A percentile compares a stretch with the other conserved stretches of the same genome.
phyloP scores from a whole-genome alignment of 768 basidiomycete genomes.

The Nidula microcarpa region DNA sequence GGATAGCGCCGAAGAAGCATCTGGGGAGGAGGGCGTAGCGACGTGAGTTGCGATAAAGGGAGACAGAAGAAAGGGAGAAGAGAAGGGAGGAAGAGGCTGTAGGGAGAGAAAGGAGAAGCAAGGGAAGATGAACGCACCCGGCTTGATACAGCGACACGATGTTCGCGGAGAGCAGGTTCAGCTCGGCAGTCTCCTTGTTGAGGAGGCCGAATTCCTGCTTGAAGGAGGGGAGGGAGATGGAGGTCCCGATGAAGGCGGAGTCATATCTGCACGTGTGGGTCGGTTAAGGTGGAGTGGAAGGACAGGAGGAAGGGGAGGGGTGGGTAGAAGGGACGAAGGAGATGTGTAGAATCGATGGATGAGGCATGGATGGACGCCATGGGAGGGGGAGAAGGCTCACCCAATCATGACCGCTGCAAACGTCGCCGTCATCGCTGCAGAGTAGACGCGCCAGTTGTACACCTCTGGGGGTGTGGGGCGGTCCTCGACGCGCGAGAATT shows the following conservation, averaged over 20 bases:
- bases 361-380: background rate
- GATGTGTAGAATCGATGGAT: too few relatives aligned
- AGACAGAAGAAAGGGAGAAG: background rate
- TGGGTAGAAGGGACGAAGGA: background rate
- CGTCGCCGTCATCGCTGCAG: slow-evolving; percentile 25
- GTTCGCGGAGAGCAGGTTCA: slow-evolving; percentile 35
- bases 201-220: slow-evolving; percentile 38
- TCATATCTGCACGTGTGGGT: slow-evolving; percentile 23
- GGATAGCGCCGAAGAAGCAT: slow-evolving; percentile 35
- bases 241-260: slow-evolving; percentile 43
- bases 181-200: slow-evolving; percentile 20
- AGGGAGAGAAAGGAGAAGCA: slow-evolving; percentile 1
- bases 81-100: too few relatives aligned
- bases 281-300: background rate
- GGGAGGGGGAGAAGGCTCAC: slow-evolving; percentile 7
- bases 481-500: slow-evolving; percentile 16
- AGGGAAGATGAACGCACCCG: slow-evolving; percentile 17
- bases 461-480: slow-evolving; percentile 23
- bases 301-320: background rate
- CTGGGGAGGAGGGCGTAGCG: slow-evolving; percentile 3
- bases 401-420: slow-evolving; percentile 40
- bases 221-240: slow-evolving; percentile 38
- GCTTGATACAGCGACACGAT: slow-evolving; percentile 45
- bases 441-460: slow-evolving; percentile 39
- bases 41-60: background rate